A percentile compares a stretch with the other conserved stretches of the same genome.
Conservation (phyloP, 768 basidiomycete genomes). For the Agaricus subrufescens region DNA sequence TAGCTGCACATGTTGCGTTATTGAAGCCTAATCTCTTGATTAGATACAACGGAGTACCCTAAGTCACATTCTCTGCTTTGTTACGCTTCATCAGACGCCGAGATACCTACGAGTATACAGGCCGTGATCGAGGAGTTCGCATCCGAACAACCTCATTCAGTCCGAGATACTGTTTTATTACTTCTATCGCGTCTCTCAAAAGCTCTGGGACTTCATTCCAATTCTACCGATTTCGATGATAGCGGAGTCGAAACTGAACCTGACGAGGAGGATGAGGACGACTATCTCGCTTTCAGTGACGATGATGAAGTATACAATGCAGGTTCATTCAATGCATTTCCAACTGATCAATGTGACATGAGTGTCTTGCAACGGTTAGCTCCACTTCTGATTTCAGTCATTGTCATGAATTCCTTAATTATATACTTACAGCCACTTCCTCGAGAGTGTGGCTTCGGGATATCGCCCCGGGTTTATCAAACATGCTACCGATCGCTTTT, state of each 20-base stretch:
- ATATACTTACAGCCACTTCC: conserved; percentile 43
- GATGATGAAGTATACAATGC: conserved; percentile 36
- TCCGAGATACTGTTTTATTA: conserved; percentile 40
- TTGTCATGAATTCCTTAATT: conserved; percentile 5
- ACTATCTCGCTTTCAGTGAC: conserved; percentile 23
- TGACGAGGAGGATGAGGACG: conserved; percentile 32
- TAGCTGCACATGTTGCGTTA: background rate
- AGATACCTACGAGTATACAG: conserved; percentile 34
- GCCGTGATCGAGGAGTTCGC: conserved; percentile 41
- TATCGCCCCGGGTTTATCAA: conserved; percentile 59
- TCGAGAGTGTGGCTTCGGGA: conserved; percentile 49
- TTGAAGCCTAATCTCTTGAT: background rate
- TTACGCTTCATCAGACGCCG: conserved; percentile 40
- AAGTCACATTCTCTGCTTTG: conserved; percentile 51
- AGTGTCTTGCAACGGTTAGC: conserved; percentile 27
- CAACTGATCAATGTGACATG: conserved; percentile 17
- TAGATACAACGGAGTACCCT: conserved; percentile 69
- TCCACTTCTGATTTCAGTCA: conserved; percentile 1
- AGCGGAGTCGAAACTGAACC: conserved; percentile 26
- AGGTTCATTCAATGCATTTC: conserved; percentile 17
- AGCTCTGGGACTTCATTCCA: conserved; percentile 13
- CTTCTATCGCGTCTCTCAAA: conserved; percentile 33
- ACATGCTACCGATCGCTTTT: conserved; percentile 39
- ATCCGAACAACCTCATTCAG: conserved; percentile 32
- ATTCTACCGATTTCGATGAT: conserved; percentile 15